Evolutionary conservation across 192 early-diverging fungal genomes (phyloP), one percentile per base, ranked within the genome.

Genomic region (Neocallimastix lanati): DNA sequence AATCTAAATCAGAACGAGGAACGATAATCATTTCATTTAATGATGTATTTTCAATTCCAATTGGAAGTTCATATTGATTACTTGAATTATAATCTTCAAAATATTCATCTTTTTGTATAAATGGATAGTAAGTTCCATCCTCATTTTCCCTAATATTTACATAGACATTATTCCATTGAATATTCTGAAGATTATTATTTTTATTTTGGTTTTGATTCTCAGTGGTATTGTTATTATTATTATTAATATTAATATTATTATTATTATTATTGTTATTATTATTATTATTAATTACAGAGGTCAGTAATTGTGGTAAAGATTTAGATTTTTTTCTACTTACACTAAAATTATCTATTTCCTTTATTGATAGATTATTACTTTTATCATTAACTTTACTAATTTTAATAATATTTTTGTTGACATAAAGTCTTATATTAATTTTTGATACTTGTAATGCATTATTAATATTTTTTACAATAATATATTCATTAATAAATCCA

Each of bases 361-460:
- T 3, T 4, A n/a, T 2, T 9, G 50, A 4, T n/a, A 67, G 6
- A n/a, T 67, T 16, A 33, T 33, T 33, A 11, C 16, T 67, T 67
- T 67, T 67, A n/a, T 25, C 25, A 67, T 4, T 1, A 67, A 9
- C 5, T n/a, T 0, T 67, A 67, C 11, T 67, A 67, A 67, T 67
- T 21, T 67, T 67, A 4, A 67, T 2, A n/a, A 25, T 25, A n/a
- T n/a, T 67, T 21, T 67, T 67, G 79, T 96, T 91, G 28, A 92
- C 89, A 86, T 94, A 94, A 13, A 93, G 80, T 6, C 90, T 85
- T 7, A 94, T 84, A 79, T 91, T 90, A 76, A 95, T 86, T 29
- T 84, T 82, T 80, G 90, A 83, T 7, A 85, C 81, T 81, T 94
- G 90, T 14, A 83, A 82, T 9, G 87, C 85, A 79, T 94, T 93